These are phyloP conservation scores for Candida frijolesensis DNA, from an alignment of 1,139 yeast species.

Conservation along the genomic window DNA sequence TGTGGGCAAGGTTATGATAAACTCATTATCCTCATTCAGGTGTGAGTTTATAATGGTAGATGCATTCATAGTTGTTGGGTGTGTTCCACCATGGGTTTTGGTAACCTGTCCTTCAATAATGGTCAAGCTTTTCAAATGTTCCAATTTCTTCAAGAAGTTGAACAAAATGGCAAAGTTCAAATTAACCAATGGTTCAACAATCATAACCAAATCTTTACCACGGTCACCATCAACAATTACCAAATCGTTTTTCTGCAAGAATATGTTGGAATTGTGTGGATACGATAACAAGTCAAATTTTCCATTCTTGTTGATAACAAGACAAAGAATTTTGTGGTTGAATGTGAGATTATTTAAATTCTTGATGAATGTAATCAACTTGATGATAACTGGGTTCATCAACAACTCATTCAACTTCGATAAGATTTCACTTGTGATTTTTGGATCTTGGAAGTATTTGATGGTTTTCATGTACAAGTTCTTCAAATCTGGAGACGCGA, in stretches of 20 bases:
- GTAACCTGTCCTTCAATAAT: constrained; percentile 31
- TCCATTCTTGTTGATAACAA: constrained; percentile 59
- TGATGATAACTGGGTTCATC: constrained; percentile 31
- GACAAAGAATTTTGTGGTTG: constrained; percentile 45
- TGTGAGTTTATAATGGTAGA: constrained; percentile 43
- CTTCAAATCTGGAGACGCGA: constrained; percentile 55
- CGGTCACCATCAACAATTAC: constrained; percentile 55
- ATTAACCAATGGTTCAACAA: constrained; percentile 46
- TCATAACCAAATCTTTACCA: constrained; percentile 54
- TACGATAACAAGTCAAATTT: constrained; percentile 52
- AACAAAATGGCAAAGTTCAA: constrained; percentile 67
- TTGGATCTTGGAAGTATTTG: constrained; percentile 49
- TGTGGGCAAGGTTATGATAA: constrained; percentile 49
- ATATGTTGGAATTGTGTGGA: constrained; percentile 51
- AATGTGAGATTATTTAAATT: constrained; percentile 46
- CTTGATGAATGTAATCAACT: constrained; percentile 42
- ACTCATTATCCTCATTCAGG: constrained; percentile 47
- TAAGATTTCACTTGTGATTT: constrained; percentile 35
- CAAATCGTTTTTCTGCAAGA: constrained; percentile 48
- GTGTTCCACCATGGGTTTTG: constrained; percentile 36
- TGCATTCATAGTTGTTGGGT: constrained; percentile 40
- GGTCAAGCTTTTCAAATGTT: constrained; percentile 76
- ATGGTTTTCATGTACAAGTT: constrained; percentile 43
- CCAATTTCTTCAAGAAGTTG: constrained; percentile 75
- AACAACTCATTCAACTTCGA: constrained; percentile 36